Evolutionary conservation across 2,329 filamentous ascomycete genomes (phyloP).

Genomic region (Zymoseptoria crescenta): DNA sequence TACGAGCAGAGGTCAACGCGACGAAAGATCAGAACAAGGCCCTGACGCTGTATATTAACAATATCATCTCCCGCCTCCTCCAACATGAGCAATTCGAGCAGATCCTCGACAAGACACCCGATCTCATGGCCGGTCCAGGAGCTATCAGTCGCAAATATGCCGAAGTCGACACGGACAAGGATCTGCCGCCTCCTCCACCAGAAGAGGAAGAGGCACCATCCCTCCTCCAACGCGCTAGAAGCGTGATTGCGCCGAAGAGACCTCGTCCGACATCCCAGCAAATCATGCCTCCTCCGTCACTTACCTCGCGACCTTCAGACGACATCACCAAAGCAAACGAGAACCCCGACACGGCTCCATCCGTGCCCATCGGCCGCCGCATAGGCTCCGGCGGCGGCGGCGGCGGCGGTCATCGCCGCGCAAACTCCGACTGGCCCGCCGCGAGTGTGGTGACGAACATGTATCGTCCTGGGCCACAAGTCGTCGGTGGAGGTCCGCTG

Average conservation of each 20-base stretch:
- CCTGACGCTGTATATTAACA: constrained; percentile 95
- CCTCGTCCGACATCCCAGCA: constrained; percentile 29
- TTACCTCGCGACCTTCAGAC: constrained; percentile 2
- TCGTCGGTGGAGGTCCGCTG: constrained; percentile 25
- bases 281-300: constrained; percentile 1
- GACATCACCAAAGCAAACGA: constrained; percentile 27
- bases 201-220: constrained; percentile 44
- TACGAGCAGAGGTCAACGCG: constrained; percentile 71
- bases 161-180: constrained; percentile 59
- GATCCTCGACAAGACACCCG: constrained; percentile 74
- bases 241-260: constrained; percentile 42
- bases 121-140: constrained; percentile 45
- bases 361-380: constrained; percentile 58
- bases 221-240: constrained; percentile 53
- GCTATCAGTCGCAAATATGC: constrained; percentile 10
- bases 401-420: constrained; percentile 34
- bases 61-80: constrained; percentile 91
- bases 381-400: constrained; percentile 12
- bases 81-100: constrained; percentile 93
- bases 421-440: constrained; percentile 36
- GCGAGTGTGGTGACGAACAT: constrained; percentile 79
- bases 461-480: constrained; percentile 60
- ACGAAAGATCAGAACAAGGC: constrained; percentile 95
- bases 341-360: constrained; percentile 67
- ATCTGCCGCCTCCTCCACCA: constrained; percentile 65